Evolutionary conservation across 345 rosid species (phyloP).

Genomic region (Boechera divaricarpa): DNA sequence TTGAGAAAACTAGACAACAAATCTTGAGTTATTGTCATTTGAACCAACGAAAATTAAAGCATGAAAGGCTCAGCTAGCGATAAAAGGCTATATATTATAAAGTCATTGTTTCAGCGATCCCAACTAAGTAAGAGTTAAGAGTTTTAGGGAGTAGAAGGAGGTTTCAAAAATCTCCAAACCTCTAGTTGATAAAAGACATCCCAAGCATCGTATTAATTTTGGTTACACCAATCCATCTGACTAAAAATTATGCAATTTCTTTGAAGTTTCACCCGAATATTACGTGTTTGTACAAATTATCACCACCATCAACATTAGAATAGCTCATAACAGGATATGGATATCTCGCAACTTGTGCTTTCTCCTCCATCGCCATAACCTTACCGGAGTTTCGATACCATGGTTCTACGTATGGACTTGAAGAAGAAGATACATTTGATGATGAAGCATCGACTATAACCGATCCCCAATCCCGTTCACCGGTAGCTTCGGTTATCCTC

Average conservation of each 20-base stretch:
- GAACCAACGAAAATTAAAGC: no score
- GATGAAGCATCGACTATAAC: conserved; percentile 55
- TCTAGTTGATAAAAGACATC: background rate
- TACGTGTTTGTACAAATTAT: conserved; percentile 67
- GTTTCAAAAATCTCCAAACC: no score
- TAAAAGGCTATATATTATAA: no score
- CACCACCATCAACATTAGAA: conserved; percentile 75
- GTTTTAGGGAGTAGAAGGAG: no score
- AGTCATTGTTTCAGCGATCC: no score
- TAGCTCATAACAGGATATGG: conserved; percentile 57
- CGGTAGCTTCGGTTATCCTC: conserved; percentile 69
- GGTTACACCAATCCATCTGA: conserved; percentile 23
- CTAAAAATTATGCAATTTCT: background rate
- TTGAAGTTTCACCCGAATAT: conserved; percentile 51
- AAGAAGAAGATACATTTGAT: conserved; percentile 39
- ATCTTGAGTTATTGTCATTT: no score
- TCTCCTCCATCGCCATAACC: conserved; percentile 50
- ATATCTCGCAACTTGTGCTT: conserved; percentile 48
- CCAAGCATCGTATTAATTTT: conserved; percentile 3
- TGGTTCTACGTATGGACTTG: conserved; percentile 52
- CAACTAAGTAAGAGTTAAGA: no score
- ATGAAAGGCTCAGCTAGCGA: no score
- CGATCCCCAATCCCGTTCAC: conserved; percentile 86
- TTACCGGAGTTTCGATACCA: conserved; percentile 74
- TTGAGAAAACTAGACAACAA: no score